phyloP scores from a whole-genome alignment of 306 rosid species.

The Gillenia trifoliata region DNA sequence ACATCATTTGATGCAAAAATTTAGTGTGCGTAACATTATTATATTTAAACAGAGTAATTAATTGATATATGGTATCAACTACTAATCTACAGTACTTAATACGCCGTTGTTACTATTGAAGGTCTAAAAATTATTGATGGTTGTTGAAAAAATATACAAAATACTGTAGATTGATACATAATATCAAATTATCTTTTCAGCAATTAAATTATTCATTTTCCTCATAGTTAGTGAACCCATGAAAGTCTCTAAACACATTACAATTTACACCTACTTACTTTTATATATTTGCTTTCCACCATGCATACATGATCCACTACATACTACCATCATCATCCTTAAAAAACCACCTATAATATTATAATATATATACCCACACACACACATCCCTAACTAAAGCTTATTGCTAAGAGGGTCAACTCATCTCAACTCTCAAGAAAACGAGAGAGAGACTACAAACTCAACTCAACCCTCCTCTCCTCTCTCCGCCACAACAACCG shows the following conservation, averaged over 20 bases:
- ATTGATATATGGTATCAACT: too few relatives aligned
- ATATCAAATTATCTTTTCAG: not conserved
- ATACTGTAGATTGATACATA: too few relatives aligned
- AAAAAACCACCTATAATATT: not conserved
- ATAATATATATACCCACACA: not conserved
- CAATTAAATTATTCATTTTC: not conserved
- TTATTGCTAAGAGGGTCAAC: not conserved
- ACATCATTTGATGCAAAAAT: too few relatives aligned
- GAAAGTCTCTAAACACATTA: not conserved
- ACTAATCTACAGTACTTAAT: too few relatives aligned
- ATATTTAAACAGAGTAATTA: too few relatives aligned
- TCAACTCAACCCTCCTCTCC: not conserved
- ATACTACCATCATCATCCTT: not conserved
- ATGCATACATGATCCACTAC: constrained; percentile 6
- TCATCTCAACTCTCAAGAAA: not conserved
- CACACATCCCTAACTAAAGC: not conserved
- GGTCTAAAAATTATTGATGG: too few relatives aligned
- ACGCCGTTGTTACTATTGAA: too few relatives aligned
- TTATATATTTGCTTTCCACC: constrained; percentile 5
- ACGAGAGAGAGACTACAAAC: not conserved
- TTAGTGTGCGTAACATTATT: too few relatives aligned
- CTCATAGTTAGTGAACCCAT: not conserved
- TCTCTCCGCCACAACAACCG: not conserved
- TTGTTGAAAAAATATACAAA: too few relatives aligned
- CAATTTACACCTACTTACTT: not conserved